phyloP scores from a whole-genome alignment of 2,329 filamentous ascomycete genomes.

The Xylariales sp. region DNA sequence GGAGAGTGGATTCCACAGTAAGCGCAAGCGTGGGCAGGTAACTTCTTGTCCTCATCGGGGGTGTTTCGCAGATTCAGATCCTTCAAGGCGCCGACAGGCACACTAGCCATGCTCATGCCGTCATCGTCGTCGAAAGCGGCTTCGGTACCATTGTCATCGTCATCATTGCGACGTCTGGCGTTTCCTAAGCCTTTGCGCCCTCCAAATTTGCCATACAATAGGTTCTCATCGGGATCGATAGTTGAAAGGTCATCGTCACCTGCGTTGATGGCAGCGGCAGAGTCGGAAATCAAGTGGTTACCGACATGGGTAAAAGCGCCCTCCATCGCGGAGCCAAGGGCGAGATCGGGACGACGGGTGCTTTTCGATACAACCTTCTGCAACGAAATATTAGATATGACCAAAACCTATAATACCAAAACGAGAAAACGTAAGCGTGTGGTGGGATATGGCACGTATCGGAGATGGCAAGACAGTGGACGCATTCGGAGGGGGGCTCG shows the following conservation, averaged over 20 bases:
- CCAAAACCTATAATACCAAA: background rate
- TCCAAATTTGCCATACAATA: slow-evolving; percentile 69
- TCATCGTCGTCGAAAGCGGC: slow-evolving; percentile 75
- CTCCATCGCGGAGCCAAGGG: slow-evolving; percentile 57
- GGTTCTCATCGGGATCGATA: slow-evolving; percentile 73
- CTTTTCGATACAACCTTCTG: background rate
- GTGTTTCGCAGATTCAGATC: slow-evolving; percentile 51
- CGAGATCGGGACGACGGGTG: slow-evolving; percentile 15
- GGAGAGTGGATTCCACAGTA: slow-evolving; percentile 98
- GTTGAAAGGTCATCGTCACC: slow-evolving; percentile 70
- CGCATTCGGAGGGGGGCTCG: too few relatives aligned
- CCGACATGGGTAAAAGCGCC: slow-evolving; percentile 84
- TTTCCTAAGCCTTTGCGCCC: slow-evolving; percentile 46
- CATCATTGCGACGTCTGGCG: slow-evolving; percentile 64
- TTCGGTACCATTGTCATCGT: slow-evolving; percentile 87
- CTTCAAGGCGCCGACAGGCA: slow-evolving; percentile 71
- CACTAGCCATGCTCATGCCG: slow-evolving; percentile 69
- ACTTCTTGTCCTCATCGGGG: slow-evolving; percentile 79
- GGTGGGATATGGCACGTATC: too few relatives aligned
- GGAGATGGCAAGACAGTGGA: too few relatives aligned
- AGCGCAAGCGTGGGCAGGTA: slow-evolving; percentile 94
- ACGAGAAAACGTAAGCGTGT: too few relatives aligned
- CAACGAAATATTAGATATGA: background rate
- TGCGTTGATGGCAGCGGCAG: slow-evolving; percentile 82
- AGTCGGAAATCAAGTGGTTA: slow-evolving; percentile 82